phyloP scores from a whole-genome alignment of 805 yeast species.

The Maudiozyma pseudohumilis region DNA sequence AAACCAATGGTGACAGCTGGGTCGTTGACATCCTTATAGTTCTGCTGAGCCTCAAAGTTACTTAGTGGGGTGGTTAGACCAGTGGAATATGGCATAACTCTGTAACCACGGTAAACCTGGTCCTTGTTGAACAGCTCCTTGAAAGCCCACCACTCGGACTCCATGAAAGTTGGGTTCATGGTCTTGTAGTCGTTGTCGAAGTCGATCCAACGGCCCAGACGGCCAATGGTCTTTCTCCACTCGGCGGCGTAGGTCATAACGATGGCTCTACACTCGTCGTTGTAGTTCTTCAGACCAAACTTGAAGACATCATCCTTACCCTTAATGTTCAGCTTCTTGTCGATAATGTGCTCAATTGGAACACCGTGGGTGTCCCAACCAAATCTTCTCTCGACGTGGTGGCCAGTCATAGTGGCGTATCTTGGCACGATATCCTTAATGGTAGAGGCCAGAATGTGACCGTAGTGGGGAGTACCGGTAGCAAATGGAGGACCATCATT shows the following conservation, averaged over 20 bases:
- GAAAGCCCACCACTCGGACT: constrained; percentile 99
- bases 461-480: constrained; percentile 98
- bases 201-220: constrained; percentile 98
- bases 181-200: constrained; percentile 98
- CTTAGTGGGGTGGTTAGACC: constrained; percentile 95
- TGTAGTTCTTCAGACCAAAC: constrained; percentile 90
- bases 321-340: constrained; percentile 88
- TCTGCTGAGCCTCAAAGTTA: constrained; percentile 96
- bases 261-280: constrained; percentile 88
- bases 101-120: constrained; percentile 85
- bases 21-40: constrained; percentile 93
- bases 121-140: constrained; percentile 76
- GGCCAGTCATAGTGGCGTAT: constrained; percentile 96
- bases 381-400: constrained; percentile 90
- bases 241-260: constrained; percentile 95
- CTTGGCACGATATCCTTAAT: constrained; percentile 96
- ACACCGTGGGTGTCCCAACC: constrained; percentile 99
- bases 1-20: constrained; percentile 94
- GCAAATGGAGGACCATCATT: constrained; percentile 99
- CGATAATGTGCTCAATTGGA: constrained; percentile 97
- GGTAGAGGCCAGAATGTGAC: constrained; percentile 94
- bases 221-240: constrained; percentile 88
- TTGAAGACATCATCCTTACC: constrained; percentile 91
- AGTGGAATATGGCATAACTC: constrained; percentile 98
- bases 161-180: constrained; percentile 92